phyloP scores from a whole-genome alignment of 768 basidiomycete species.

The Hygrocybe punicea region DNA sequence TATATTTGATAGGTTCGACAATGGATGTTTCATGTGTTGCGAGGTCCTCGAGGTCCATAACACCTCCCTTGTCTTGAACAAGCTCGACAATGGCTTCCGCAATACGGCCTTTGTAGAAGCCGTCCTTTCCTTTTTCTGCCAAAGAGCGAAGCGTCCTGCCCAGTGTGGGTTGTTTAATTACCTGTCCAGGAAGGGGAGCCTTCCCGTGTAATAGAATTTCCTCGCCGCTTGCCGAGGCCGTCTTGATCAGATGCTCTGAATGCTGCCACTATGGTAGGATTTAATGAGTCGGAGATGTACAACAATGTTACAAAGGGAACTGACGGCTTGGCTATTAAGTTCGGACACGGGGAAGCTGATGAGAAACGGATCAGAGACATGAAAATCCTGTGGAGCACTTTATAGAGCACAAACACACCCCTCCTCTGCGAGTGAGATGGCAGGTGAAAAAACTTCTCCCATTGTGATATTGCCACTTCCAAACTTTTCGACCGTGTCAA shows the following conservation, averaged over 20 bases:
- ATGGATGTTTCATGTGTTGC: conserved; percentile 74
- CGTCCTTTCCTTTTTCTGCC: conserved; percentile 78
- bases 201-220: conserved; percentile 86
- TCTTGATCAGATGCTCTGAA: conserved; percentile 68
- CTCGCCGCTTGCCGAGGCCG: conserved; percentile 77
- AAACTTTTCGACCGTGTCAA: conserved; percentile 79
- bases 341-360: conserved; percentile 84
- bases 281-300: background rate
- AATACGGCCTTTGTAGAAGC: conserved; percentile 90
- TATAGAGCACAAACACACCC: conserved; percentile 50
- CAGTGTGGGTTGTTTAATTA: conserved; percentile 76
- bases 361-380: background rate
- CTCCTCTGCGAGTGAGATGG: conserved; percentile 87
- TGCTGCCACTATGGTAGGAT: conserved; percentile 45
- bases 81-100: conserved; percentile 88
- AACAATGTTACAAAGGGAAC: conserved; percentile 2
- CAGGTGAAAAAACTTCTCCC: conserved; percentile 79
- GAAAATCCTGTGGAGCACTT: background rate
- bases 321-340: conserved; percentile 59
- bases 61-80: conserved; percentile 80
- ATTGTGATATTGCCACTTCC: conserved; percentile 67
- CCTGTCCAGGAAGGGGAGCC: conserved; percentile 81
- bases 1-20: conserved; percentile 90
- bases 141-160: conserved; percentile 81
- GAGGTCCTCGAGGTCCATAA: conserved; percentile 93